Evolutionary conservation across 2,329 filamentous ascomycete species (phyloP), one percentile per base, ranked within the genome.

Genomic region (Clonostachys rhizophaga): DNA sequence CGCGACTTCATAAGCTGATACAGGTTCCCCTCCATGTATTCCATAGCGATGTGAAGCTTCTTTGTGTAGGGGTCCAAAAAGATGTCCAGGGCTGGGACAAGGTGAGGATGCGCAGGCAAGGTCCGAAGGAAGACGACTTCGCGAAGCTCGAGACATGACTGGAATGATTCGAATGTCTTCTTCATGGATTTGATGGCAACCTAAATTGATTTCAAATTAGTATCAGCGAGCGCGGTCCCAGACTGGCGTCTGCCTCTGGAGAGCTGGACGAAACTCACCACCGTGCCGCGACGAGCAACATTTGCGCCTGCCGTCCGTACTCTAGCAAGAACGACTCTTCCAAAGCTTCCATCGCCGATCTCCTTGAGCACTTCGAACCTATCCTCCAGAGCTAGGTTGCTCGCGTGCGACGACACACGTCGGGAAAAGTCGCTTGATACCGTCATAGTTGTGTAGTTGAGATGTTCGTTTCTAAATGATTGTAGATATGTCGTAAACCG

Each of bases 181-280:
- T 99, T 99, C 94, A 99, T 99, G 6, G 94, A 97, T 72, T 99
- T 99, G 72, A 99, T 96, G 40, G 94, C 94, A 59, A 99, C 88
- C 94, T 97, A 47, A 40, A 48, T 47, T 54, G 48, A 47, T 46
- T 30, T 47, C 45, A 46, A 47, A 36, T 40, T n/a, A 34, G 42
- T 50, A 48, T 18, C 24, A 10, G 6, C 24, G 24, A 30, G 24
- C 24, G 24, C 24, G 24, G 9, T 30, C 24, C 24, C 6, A 6
- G 24, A 9, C 24, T 30, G 24, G 24, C 9, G 24, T 30, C 24
- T 10, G 16, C 40, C 14, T 24, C n/a, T 42, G 40, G 13, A 7
- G 4, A 18, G 40, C 49, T 46, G 46, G 49, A 43, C 20, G 34
- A 40, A 53, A 75, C 85, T 77, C 84, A 97, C 92, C 76, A 97